Evolutionary conservation across 805 yeast genomes (phyloP).

Genomic region (Wickerhamiella bombiphila): DNA sequence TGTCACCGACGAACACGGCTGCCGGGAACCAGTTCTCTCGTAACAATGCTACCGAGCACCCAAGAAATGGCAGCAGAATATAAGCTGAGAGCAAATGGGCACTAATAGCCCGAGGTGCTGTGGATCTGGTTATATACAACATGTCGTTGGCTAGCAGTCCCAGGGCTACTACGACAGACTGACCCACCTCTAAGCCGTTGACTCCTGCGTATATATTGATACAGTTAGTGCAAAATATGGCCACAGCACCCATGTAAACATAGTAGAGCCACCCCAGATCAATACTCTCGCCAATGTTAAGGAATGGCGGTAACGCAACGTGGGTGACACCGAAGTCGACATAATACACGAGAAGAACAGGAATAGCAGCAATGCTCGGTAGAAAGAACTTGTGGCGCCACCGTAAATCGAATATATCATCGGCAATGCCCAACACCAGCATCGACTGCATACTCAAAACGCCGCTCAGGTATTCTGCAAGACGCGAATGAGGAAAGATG

Average conservation of each 20-base stretch:
- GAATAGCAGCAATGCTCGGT: slow-evolving; percentile 90
- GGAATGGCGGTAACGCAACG: slow-evolving; percentile 62
- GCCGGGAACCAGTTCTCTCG: slow-evolving; percentile 86
- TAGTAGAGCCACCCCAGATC: slow-evolving; percentile 76
- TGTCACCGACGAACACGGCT: slow-evolving; percentile 89
- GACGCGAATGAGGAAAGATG: slow-evolving; percentile 40
- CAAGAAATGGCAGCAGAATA: slow-evolving; percentile 71
- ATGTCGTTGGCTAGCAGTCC: slow-evolving; percentile 64
- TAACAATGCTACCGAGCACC: slow-evolving; percentile 64
- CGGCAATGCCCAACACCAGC: slow-evolving; percentile 74
- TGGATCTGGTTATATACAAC: slow-evolving; percentile 38
- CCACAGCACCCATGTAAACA: slow-evolving; percentile 75
- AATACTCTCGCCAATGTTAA: slow-evolving; percentile 32
- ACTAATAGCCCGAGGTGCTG: slow-evolving; percentile 43
- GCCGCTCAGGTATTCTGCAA: slow-evolving; percentile 78
- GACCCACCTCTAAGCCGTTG: slow-evolving; percentile 95
- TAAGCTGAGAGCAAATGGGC: slow-evolving; percentile 73
- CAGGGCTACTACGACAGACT: slow-evolving; percentile 61
- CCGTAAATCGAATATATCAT: slow-evolving; percentile 86
- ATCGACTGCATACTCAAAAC: slow-evolving; percentile 72
- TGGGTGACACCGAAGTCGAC: slow-evolving; percentile 89
- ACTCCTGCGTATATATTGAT: slow-evolving; percentile 93
- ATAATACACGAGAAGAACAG: slow-evolving; percentile 77
- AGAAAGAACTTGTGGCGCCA: slow-evolving; percentile 96
- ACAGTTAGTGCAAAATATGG: slow-evolving; percentile 91